phyloP scores from a whole-genome alignment of 2,329 filamentous ascomycete species.

The Fusarium mangiferae region DNA sequence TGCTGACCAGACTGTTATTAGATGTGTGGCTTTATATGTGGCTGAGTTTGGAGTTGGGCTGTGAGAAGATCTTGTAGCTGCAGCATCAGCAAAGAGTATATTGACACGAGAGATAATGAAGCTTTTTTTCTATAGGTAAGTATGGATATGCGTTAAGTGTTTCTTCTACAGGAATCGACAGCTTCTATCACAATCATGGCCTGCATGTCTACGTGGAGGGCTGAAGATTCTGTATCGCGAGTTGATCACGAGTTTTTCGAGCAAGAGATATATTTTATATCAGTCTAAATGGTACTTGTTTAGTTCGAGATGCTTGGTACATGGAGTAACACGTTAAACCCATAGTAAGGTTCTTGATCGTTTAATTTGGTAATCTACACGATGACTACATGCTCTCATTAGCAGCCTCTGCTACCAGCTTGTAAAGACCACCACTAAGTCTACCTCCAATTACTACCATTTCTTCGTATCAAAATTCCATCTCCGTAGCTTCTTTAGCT shows the following conservation, averaged over 20 bases:
- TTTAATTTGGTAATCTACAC: neutral
- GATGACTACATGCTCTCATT: neutral
- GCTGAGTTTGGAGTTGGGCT: neutral
- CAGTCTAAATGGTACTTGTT: neutral
- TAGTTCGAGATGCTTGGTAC: neutral
- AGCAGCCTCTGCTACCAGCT: neutral
- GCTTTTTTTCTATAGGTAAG: neutral
- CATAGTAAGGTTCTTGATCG: neutral
- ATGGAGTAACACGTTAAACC: too few species aligned
- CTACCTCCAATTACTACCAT: neutral
- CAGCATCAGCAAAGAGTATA: neutral
- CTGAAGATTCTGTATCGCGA: neutral
- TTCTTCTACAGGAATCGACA: neutral
- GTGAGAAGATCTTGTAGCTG: neutral
- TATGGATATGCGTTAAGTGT: neutral
- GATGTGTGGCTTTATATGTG: constrained; percentile 19
- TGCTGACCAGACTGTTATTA: constrained; percentile 3
- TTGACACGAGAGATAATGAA: too few species aligned
- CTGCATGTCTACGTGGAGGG: neutral
- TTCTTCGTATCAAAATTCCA: neutral
- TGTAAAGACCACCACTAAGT: neutral
- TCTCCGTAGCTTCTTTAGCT: neutral
- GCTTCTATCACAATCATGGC: neutral
- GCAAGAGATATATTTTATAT: neutral
- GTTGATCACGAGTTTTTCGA: neutral